Conservation (phyloP, 805 yeast species). For the Cyberlindnera mycetangii region DNA sequence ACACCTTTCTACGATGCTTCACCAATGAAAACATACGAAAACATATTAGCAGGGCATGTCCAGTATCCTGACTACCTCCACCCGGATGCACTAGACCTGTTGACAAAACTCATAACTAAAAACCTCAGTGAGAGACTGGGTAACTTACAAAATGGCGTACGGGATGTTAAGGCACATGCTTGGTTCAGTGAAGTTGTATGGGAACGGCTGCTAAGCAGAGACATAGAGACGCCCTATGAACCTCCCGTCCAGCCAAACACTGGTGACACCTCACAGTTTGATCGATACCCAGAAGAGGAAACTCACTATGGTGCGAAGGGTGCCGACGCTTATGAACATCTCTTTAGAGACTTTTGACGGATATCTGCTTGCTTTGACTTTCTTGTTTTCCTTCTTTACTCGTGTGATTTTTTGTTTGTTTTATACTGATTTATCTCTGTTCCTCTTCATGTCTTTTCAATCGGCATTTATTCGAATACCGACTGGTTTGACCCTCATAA, state of each 20-base stretch:
- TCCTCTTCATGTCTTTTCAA: background rate
- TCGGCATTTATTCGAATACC: no score
- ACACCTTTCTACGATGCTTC: slow-evolving; percentile 93
- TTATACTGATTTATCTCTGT: background rate
- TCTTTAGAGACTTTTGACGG: slow-evolving; percentile 54
- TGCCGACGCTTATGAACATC: slow-evolving; percentile 67
- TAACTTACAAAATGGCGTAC: slow-evolving; percentile 78
- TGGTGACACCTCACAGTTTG: slow-evolving; percentile 86
- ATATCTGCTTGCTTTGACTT: no score
- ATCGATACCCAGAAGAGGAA: slow-evolving; percentile 80
- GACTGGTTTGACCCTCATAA: no score
- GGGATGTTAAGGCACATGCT: slow-evolving; percentile 80
- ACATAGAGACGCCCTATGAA: slow-evolving; percentile 94
- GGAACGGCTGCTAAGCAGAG: slow-evolving; percentile 81
- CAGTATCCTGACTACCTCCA: slow-evolving; percentile 75
- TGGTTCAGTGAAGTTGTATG: slow-evolving; percentile 94
- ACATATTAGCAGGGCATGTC: slow-evolving; percentile 77
- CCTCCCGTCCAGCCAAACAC: slow-evolving; percentile 72
- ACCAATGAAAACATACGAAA: slow-evolving; percentile 93
- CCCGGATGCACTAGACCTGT: slow-evolving; percentile 73
- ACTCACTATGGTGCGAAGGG: slow-evolving; percentile 79
- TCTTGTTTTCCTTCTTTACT: background rate
- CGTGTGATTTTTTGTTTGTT: background rate
- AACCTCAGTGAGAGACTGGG: slow-evolving; percentile 85
- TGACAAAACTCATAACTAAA: slow-evolving; percentile 71